Evolutionary conservation across 768 basidiomycete species (phyloP).

Genomic region (Phaffia australis): DNA sequence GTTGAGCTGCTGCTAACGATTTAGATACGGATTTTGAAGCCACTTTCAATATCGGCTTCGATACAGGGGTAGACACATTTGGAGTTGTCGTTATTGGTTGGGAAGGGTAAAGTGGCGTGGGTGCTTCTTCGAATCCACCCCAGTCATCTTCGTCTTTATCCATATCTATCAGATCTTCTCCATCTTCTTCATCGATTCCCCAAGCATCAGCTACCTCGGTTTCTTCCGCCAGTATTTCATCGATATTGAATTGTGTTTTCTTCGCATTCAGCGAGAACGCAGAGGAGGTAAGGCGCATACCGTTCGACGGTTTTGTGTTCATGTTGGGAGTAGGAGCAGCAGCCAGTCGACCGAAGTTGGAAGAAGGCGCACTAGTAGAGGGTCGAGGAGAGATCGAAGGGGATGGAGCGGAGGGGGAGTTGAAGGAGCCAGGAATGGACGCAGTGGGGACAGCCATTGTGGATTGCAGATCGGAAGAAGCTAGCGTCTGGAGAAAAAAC

Average conservation of each 20-base stretch:
- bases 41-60: not conserved
- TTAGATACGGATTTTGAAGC: not conserved
- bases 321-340: slow-evolving; percentile 25
- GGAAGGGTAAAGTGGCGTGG: slow-evolving; percentile 13
- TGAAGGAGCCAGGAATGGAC: slow-evolving; percentile 29
- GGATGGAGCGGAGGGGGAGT: slow-evolving; percentile 45
- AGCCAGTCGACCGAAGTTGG: slow-evolving; percentile 1
- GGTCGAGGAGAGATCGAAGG: slow-evolving; percentile 25
- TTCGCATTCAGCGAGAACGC: slow-evolving; percentile 14
- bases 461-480: slow-evolving; percentile 60
- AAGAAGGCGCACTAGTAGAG: slow-evolving; percentile 1
- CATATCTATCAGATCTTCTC: slow-evolving; percentile 78
- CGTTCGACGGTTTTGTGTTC: slow-evolving; percentile 7
- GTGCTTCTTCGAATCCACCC: slow-evolving; percentile 49
- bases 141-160: slow-evolving; percentile 89
- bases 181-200: slow-evolving; percentile 52
- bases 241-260: slow-evolving; percentile 14
- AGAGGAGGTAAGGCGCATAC: not conserved
- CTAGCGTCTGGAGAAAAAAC: slow-evolving; percentile 45
- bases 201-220: slow-evolving; percentile 40
- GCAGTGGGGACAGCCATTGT: slow-evolving; percentile 32
- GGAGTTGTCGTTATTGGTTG: slow-evolving; percentile 34
- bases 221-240: slow-evolving; percentile 19
- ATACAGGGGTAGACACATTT: not conserved
- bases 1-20: not conserved